Base-by-base conservation (phyloP, 306 rosid species). In the Trifolium fragiferum region DNA sequence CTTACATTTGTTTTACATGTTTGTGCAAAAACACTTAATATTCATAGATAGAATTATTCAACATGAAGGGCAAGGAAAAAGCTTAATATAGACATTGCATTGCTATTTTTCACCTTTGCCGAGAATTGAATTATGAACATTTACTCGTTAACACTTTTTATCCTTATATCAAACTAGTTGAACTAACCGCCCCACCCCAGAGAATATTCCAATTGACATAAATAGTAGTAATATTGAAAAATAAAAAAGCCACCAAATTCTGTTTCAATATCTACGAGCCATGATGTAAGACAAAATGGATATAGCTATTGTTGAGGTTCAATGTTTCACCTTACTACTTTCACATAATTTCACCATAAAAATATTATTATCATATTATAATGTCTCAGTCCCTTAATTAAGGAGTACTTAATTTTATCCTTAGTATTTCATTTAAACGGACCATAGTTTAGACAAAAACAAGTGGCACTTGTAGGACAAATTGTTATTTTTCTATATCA, bases 381-480 rank as follows among this genome's bases (percentile, higher is more conserved):
- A 75, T 33, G 37, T 61, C 18, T 59, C 49, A 15, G 18, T 32
- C 38, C n/a, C 57, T 33, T 46, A 57, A 19, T 47, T 33, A 44
- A 37, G 18, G 10, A 72, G 21, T 43, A 23, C 2, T 43, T 62
- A 33, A 41, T 43, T 32, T 27, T 14, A 14, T 7, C 4, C 44
- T 23, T 72, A 66, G 32, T 66, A 49, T 35, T 15, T 67, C 58
- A 72, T 50, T 50, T 6, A 20, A 25, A 41, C 10, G 27, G 66
- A 38, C 75, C 60, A 49, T 74, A 67, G 55, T 46, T 61, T 27
- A 80, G 12, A 41, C 33, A 66, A 32, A 73, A 32, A 73, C 82
- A 77, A 72, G 72, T 82, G 67, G 76, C 30, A 8, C 19, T 5
- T 27, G 38, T 35, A 13, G 7, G 15, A 47, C 67, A 51, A 46